A percentile compares a stretch with the other conserved stretches of the same genome.
phyloP scores from a whole-genome alignment of 176 grass and related monocot genomes.

The Puccinellia tenuiflora region DNA sequence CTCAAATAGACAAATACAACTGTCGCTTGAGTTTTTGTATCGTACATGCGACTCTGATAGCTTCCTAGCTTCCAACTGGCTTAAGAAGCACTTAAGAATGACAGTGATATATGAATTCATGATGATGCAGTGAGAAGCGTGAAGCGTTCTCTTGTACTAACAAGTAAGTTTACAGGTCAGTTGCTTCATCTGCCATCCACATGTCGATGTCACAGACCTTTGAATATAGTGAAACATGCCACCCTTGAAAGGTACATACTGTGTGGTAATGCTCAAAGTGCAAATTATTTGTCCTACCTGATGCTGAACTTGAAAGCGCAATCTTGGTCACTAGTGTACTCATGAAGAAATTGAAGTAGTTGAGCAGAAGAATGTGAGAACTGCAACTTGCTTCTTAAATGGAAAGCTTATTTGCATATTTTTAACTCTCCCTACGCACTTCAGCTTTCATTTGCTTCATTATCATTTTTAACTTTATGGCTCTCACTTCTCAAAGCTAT shows the following conservation, averaged over 20 bases:
- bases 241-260: constrained; percentile 3
- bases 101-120: constrained; percentile 7
- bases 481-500: neutral
- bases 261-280: constrained; percentile 17
- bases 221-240: neutral
- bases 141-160: constrained; percentile 22
- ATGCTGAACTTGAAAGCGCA: constrained; percentile 32
- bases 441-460: neutral
- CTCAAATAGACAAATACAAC: constrained; percentile 3
- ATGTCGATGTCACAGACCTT: neutral
- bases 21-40: neutral
- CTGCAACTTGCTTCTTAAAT: neutral
- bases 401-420: neutral
- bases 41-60: neutral
- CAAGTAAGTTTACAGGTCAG: neutral
- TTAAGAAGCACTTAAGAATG: constrained; percentile 14
- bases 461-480: neutral
- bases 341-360: constrained; percentile 2
- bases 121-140: constrained; percentile 23
- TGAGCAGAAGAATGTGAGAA: constrained; percentile 11
- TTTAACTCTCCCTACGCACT: neutral
- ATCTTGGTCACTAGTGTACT: constrained; percentile 35
- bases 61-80: neutral
- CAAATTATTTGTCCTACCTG: constrained; percentile 19
- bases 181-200: constrained; percentile 11